Evolutionary conservation across 2,329 filamentous ascomycete species (phyloP), one percentile per base, ranked within the genome.

Genomic region (Colletotrichum kahawae): DNA sequence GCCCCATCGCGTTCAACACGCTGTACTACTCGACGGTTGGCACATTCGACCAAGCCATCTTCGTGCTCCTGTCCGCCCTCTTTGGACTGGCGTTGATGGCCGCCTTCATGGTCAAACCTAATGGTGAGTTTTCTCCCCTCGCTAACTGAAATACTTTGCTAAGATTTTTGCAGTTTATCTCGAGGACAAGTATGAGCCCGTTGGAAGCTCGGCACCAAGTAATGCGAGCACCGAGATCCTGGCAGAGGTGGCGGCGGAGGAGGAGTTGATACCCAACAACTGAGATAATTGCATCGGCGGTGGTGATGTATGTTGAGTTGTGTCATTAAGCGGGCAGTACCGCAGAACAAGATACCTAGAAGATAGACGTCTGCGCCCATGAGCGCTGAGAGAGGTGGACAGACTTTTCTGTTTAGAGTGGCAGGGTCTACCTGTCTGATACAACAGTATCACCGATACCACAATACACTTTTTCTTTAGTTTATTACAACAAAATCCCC

Each of bases 21-120:
- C 91, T 98, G 12, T 99, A 98, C 82, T 94, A 93, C 16, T 87
- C 90, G 4, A 98, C 97, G 0, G 95, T 98, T 2, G 92, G 90
- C 24, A 92, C 85, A 2, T 96, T 94, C 78, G 92, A 95, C 1
- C 95, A 97, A 83, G 92, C 95, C 1, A 93, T 98, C 1, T 98
- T 98, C 82, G 91, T 97, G 10, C 91, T 94, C 65, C 84, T 98
- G 59, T 87, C 90, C 1, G 84, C 85, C 9, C 87, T 94, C 1
- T 98, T 98, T 82, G 90, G 85, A 1, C 29, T 92, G 10, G 92
- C 92, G 1, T 89, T 96, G 34, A 67, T 92, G 3, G 88, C 92
- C 69, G 94, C 92, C 80, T 93, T 93, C 83, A 90, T 95, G 69
- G 87, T 98, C 31, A 90, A 87, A 79, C 93, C 95, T 5, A 88